Base-by-base conservation (phyloP, 768 basidiomycete species). In the Leccinum aurantiacum region DNA sequence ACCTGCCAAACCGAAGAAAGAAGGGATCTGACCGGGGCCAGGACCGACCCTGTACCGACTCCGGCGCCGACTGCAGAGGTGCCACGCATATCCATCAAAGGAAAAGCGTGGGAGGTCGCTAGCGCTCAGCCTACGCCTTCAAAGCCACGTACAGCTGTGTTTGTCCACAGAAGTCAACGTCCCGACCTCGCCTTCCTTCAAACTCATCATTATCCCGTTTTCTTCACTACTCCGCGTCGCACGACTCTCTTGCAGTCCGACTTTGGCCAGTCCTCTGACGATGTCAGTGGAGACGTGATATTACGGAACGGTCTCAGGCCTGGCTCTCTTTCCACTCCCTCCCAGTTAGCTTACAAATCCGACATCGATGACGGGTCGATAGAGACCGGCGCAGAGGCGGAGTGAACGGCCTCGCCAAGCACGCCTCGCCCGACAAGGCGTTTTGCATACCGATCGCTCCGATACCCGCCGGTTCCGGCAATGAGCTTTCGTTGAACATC, bases 381-480 rank as follows among this genome's bases (percentile, higher is more conserved):
- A 27, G 27, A 27, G 27, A 27, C 27, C 27, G 27, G 27, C 27
- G 27, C 27, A 27, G 27, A 27, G 27, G 27, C 27, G 27, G 27
- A 27, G 27, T 93, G 69, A 95, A 95, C 67, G 93, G 93, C 3
- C 84, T 94, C 58, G 85, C 89, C 4, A 76, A 85, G 56, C 88
- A 90, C 59, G 73, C 76, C 29, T 77, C 86, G 44, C 84, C 88
- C 2, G 71, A 76, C 37, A 78, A 77, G 51, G 91, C 89, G 1
- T 82, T 93, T 57, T 70, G 69, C 49, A 84, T 85, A 29, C 91
- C 93, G 2, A 74, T 95, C 25, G 85, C 86, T 0, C 91, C 88
- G 5, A 84, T 95, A 67, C 91, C 93, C 6, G 86, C 88, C 17
- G 92, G 92, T 3, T 90, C 90, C 13, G 92, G 88, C 5, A 95